phyloP scores from a whole-genome alignment of 305 asterid genomes.

The Fraxinus albicans region DNA sequence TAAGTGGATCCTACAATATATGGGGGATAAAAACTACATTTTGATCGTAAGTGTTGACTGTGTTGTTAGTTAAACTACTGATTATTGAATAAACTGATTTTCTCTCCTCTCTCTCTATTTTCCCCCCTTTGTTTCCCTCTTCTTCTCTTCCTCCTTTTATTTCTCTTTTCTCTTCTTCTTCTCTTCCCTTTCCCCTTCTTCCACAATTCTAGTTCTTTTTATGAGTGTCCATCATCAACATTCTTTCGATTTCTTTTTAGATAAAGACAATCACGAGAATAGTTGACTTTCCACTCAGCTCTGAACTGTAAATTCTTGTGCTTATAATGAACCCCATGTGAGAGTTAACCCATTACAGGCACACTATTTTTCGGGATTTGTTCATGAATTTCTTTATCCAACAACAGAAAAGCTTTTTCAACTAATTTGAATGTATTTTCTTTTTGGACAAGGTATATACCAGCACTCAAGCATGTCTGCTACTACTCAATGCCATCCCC shows the following conservation, averaged over 20 bases:
- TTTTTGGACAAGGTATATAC: background rate
- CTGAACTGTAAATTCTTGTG: background rate
- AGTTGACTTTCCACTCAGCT: background rate
- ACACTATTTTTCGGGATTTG: background rate
- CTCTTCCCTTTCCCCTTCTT: background rate
- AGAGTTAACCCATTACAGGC: background rate
- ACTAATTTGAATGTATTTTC: background rate
- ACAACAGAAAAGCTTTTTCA: background rate
- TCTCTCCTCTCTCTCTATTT: background rate
- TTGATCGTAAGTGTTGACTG: background rate
- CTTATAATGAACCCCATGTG: background rate
- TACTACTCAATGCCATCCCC: background rate
- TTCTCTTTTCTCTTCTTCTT: background rate
- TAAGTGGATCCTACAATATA: background rate
- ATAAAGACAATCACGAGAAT: background rate
- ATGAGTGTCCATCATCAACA: background rate
- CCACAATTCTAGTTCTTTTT: background rate
- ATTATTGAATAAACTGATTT: background rate
- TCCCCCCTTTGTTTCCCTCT: background rate
- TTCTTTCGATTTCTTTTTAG: background rate
- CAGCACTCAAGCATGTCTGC: background rate
- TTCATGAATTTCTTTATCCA: background rate
- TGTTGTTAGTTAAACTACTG: background rate
- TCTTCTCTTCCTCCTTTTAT: background rate
- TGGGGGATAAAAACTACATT: background rate